These are phyloP conservation scores for Vitis hybrid DNA, from an alignment of 177 flowering plant species.

Conservation along the genomic window DNA sequence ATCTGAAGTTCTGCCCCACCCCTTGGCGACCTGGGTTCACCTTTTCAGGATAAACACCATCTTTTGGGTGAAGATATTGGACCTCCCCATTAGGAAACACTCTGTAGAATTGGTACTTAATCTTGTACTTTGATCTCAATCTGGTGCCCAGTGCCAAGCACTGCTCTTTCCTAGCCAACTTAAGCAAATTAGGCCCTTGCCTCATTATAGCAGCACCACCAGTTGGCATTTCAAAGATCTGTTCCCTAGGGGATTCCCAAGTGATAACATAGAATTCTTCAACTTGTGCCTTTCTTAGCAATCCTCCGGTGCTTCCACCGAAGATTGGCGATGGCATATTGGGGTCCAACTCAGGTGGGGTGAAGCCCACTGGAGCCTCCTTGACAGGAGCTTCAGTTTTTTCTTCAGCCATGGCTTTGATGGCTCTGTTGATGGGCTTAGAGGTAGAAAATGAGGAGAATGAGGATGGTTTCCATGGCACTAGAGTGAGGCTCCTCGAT, in stretches of 20 bases:
- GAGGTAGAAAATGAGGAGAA: constrained; percentile 29
- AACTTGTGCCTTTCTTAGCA: constrained; percentile 87
- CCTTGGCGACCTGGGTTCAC: constrained; percentile 91
- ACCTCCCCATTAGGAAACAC: constrained; percentile 98
- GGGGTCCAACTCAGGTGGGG: constrained; percentile 92
- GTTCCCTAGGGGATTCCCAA: constrained; percentile 96
- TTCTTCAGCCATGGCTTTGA: constrained; percentile 40
- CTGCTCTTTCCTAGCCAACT: constrained; percentile 93
- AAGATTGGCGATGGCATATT: constrained; percentile 94
- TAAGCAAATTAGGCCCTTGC: constrained; percentile 87
- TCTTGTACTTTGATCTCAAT: constrained; percentile 95
- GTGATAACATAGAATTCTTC: constrained; percentile 96
- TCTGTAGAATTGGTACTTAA: constrained; percentile 94
- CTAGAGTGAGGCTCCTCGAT: constrained; percentile 22
- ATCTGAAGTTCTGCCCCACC: constrained; percentile 77
- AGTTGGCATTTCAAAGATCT: constrained; percentile 96
- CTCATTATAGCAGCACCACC: constrained; percentile 99
- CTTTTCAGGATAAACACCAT: constrained; percentile 99
- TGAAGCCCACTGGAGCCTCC: constrained; percentile 89
- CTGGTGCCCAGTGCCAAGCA: constrained; percentile 96
- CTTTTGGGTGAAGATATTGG: constrained; percentile 95
- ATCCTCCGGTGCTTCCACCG: constrained; percentile 95
- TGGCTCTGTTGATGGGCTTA: constrained; percentile 31
- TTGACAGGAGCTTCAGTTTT: constrained; percentile 26
- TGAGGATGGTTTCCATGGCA: constrained; percentile 53